A percentile compares a stretch with the other conserved stretches of the same genome.
Evolutionary conservation across 441 rosid genomes (phyloP).

Genomic region (Pelargonium australe): DNA sequence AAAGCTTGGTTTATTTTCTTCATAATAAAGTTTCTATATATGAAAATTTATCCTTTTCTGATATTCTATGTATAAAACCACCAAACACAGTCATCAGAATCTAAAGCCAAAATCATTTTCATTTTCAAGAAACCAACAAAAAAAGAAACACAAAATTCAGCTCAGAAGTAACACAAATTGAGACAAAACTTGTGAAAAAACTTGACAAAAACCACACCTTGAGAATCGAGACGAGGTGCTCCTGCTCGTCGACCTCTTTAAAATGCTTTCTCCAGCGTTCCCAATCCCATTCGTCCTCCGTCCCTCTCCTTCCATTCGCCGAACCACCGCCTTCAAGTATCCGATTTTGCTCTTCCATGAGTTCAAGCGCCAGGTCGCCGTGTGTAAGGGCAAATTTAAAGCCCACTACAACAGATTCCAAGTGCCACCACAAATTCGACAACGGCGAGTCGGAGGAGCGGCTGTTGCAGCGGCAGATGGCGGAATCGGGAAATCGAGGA

Average conservation of each 20-base stretch:
- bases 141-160: neutral
- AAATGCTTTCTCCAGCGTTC: conserved; percentile 87
- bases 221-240: conserved; percentile 59
- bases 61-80: neutral
- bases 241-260: conserved; percentile 71
- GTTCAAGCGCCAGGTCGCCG: too few species aligned
- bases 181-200: too few species aligned
- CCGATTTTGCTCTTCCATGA: too few species aligned
- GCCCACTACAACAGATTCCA: conserved; percentile 19
- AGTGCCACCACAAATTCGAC: conserved; percentile 44
- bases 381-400: too few species aligned
- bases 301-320: conserved; percentile 9
- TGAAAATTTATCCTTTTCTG: neutral
- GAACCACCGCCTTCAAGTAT: neutral
- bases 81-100: neutral
- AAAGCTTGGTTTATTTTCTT: neutral
- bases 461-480: conserved; percentile 50
- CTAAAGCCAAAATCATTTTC: neutral
- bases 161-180: neutral
- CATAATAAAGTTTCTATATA: neutral
- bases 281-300: conserved; percentile 76
- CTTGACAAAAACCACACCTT: conserved; percentile 37
- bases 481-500: conserved; percentile 30
- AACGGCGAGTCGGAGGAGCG: conserved; percentile 30
- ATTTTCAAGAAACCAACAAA: too few species aligned